A percentile compares a stretch with the other conserved stretches of the same genome.
Evolutionary conservation across 129 eudicot genomes (phyloP).

Genomic region (Artemisia annua): DNA sequence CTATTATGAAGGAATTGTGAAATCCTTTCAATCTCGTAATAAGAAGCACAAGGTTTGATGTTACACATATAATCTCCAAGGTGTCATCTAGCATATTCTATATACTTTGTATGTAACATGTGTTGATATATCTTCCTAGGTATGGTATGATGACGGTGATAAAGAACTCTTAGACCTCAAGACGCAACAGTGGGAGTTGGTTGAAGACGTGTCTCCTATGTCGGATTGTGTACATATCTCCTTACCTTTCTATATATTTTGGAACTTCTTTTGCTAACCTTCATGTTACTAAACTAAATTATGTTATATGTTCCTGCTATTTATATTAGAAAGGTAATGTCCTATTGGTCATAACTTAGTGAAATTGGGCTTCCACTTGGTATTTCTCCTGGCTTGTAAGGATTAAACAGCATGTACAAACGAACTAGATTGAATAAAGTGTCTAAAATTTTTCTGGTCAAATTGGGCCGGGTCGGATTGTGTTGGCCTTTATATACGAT

Average conservation of each 20-base stretch:
- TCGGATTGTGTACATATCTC: neutral
- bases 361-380: neutral
- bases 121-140: neutral
- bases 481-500: no score
- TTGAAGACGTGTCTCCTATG: neutral
- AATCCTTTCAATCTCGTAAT: neutral
- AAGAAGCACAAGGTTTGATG: neutral
- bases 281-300: neutral
- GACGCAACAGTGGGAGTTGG: neutral
- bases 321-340: neutral
- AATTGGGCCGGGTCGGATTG: no score
- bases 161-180: neutral
- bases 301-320: neutral
- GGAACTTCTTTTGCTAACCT: neutral
- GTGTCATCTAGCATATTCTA: neutral
- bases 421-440: no score
- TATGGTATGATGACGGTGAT: neutral
- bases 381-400: no score
- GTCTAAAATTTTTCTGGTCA: no score
- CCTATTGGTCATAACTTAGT: neutral
- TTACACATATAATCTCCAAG: neutral
- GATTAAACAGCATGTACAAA: no score
- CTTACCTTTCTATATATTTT: neutral
- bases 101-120: neutral
- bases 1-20: neutral